phyloP scores from a whole-genome alignment of 768 basidiomycete genomes.

The Saitozyma podzolica region DNA sequence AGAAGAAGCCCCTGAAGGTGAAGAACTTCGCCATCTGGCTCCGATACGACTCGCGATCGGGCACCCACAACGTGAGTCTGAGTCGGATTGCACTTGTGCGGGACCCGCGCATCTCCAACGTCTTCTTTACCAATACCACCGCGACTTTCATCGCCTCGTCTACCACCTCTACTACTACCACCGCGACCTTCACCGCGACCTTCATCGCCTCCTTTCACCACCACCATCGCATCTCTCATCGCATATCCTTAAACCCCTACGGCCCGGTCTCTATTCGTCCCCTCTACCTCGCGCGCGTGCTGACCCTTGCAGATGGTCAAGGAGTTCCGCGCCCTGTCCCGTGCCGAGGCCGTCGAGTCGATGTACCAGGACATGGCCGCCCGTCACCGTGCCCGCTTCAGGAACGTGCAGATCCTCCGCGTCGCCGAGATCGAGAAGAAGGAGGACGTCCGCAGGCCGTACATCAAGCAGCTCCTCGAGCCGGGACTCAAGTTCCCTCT shows the following conservation, averaged over 20 bases:
- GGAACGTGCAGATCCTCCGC: conserved; percentile 97
- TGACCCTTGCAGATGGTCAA: conserved; percentile 49
- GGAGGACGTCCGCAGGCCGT: conserved; percentile 88
- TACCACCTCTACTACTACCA: too few species aligned
- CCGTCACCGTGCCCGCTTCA: conserved; percentile 97
- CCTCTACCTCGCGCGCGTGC: neutral
- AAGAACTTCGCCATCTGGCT: conserved; percentile 99
- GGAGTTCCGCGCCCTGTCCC: conserved; percentile 85
- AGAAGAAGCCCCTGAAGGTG: conserved; percentile 96
- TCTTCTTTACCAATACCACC: conserved; percentile 1
- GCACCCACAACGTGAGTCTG: conserved; percentile 94
- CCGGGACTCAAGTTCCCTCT: conserved; percentile 96
- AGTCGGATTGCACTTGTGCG: neutral
- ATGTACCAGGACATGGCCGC: conserved; percentile 99
- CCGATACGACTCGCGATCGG: conserved; percentile 98
- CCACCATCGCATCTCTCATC: too few species aligned
- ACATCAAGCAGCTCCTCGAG: conserved; percentile 92
- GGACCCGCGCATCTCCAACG: too few species aligned
- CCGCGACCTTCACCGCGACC: too few species aligned
- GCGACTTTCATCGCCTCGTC: too few species aligned
- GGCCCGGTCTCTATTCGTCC: too few species aligned
- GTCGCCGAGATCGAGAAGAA: conserved; percentile 93
- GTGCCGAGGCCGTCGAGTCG: conserved; percentile 91
- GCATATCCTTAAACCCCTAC: too few species aligned
- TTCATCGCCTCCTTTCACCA: too few species aligned